Evolutionary conservation across 1,284 basidiomycete genomes (phyloP).

Genomic region (Pyrrhoderma noxium): DNA sequence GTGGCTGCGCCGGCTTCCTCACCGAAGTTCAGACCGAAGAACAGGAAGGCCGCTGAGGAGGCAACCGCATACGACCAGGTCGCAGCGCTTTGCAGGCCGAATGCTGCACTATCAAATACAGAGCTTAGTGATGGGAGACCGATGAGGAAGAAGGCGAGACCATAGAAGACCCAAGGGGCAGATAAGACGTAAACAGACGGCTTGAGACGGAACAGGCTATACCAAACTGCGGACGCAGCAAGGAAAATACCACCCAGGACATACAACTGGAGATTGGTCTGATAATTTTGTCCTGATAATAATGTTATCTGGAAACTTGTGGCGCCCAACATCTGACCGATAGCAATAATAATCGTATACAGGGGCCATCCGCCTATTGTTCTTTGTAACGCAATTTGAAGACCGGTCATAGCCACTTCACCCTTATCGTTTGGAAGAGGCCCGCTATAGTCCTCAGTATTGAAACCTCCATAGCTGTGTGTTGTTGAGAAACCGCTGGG

Average conservation of each 20-base stretch:
- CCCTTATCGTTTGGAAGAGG: slow-evolving; percentile 46
- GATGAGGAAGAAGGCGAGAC: slow-evolving; percentile 82
- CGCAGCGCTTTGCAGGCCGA: slow-evolving; percentile 64
- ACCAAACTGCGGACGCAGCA: slow-evolving; percentile 81
- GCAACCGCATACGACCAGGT: slow-evolving; percentile 88
- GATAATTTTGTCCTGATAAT: slow-evolving; percentile 78
- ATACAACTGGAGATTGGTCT: slow-evolving; percentile 78
- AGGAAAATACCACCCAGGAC: slow-evolving; percentile 84
- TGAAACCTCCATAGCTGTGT: slow-evolving; percentile 25
- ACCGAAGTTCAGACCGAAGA: slow-evolving; percentile 93
- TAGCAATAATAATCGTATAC: slow-evolving; percentile 81
- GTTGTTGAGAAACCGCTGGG: slow-evolving; percentile 48
- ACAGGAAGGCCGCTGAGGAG: slow-evolving; percentile 83
- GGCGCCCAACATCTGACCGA: slow-evolving; percentile 80
- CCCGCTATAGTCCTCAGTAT: slow-evolving; percentile 44
- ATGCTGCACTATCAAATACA: slow-evolving; percentile 55
- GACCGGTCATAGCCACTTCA: slow-evolving; percentile 62
- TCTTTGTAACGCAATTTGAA: slow-evolving; percentile 76
- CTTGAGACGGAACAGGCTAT: slow-evolving; percentile 81
- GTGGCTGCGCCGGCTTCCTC: slow-evolving; percentile 92
- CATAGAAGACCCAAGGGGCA: slow-evolving; percentile 85
- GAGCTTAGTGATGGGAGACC: slow-evolving; percentile 73
- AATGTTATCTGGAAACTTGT: slow-evolving; percentile 95
- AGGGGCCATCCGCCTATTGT: slow-evolving; percentile 80
- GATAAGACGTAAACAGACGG: slow-evolving; percentile 84